phyloP scores from a whole-genome alignment of 345 rosid genomes.

The Eucalyptus lansdowneana region DNA sequence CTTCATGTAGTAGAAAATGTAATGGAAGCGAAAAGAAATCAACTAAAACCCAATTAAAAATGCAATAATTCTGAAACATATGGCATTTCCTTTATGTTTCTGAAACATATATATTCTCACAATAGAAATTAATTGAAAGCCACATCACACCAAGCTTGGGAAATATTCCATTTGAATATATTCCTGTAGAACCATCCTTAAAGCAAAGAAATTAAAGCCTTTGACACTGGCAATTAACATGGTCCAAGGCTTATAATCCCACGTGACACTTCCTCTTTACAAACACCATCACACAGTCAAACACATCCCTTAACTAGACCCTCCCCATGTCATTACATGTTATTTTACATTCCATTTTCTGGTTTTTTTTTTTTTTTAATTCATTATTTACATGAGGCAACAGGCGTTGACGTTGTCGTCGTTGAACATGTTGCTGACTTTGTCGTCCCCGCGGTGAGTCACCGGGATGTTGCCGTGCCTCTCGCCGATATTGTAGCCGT shows the following conservation, averaged over 20 bases:
- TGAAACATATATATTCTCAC: not conserved
- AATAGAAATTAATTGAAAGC: not conserved
- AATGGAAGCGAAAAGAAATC: not conserved
- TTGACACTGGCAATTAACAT: not conserved
- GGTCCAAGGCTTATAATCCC: not conserved
- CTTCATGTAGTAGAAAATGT: not conserved
- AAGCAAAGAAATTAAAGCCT: not conserved
- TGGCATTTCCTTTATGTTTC: not conserved
- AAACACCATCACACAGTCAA: not conserved
- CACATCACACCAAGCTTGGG: not conserved
- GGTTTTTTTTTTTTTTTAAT: not conserved
- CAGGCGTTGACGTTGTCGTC: constrained; percentile 92
- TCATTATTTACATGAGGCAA: constrained; percentile 40
- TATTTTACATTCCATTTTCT: not conserved
- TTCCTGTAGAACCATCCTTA: not conserved
- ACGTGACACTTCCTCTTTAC: not conserved
- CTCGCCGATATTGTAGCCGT: constrained; percentile 64
- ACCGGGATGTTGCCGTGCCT: constrained; percentile 61
- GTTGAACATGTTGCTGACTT: constrained; percentile 85
- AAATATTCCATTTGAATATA: not conserved
- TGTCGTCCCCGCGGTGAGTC: constrained; percentile 73
- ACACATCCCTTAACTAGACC: constrained; percentile 19
- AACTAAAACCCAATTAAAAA: not conserved
- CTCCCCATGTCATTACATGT: not conserved
- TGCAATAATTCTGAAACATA: not conserved